Evolutionary conservation across 306 rosid genomes (phyloP).

Genomic region (Calophaca sinica): DNA sequence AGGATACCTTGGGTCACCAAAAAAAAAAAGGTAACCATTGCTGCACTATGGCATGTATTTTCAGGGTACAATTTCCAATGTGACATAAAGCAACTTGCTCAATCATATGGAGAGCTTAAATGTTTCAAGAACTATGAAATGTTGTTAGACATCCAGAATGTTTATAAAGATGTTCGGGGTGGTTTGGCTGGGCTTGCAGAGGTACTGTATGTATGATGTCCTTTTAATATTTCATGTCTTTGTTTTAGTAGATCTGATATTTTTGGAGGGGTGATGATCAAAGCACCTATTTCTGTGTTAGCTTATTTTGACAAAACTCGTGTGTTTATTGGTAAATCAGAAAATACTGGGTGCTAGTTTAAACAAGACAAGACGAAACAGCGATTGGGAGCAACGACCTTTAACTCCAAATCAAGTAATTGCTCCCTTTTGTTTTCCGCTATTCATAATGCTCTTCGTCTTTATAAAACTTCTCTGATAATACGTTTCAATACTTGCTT

Average conservation of each 20-base stretch:
- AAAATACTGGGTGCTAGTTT: constrained; percentile 88
- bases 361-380: constrained; percentile 92
- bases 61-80: constrained; percentile 94
- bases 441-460: constrained; percentile 24
- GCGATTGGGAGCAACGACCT: constrained; percentile 97
- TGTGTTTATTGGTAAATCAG: constrained; percentile 54
- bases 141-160: constrained; percentile 84
- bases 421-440: constrained; percentile 16
- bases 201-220: constrained; percentile 54
- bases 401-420: constrained; percentile 80
- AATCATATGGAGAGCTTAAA: constrained; percentile 70
- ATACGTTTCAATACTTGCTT: constrained; percentile 11
- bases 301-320: constrained; percentile 42
- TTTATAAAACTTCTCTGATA: constrained; percentile 4
- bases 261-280: constrained; percentile 8
- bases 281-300: constrained; percentile 14
- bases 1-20: neutral
- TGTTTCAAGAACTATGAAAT: constrained; percentile 87
- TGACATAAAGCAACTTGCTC: constrained; percentile 85
- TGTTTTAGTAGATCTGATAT: constrained; percentile 13
- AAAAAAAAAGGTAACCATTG: constrained; percentile 30
- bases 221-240: constrained; percentile 20
- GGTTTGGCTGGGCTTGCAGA: constrained; percentile 89
- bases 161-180: constrained; percentile 78
- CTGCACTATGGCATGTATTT: constrained; percentile 48